A percentile compares a stretch with the other conserved stretches of the same genome.
Conservation (phyloP, 73 alveolate genomes). For the Paramecium pentaurelia region DNA sequence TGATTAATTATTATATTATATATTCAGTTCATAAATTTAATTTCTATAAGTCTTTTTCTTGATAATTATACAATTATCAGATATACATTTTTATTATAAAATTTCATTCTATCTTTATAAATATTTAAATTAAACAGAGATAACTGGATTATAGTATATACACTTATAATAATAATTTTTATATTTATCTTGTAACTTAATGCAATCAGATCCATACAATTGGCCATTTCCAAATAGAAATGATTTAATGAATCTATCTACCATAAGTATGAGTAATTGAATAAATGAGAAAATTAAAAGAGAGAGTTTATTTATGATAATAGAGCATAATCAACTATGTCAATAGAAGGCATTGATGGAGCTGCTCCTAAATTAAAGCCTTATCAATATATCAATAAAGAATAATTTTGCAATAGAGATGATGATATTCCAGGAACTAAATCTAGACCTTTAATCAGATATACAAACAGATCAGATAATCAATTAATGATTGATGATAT, state of each 20-base stretch:
- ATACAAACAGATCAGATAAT: conserved; percentile 71
- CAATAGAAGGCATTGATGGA: conserved; percentile 58
- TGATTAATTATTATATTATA: neutral
- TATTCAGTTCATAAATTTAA: neutral
- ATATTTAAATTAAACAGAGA: neutral
- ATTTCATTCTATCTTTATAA: no score
- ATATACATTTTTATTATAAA: no score
- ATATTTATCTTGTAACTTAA: neutral
- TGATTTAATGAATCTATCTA: conserved; percentile 67
- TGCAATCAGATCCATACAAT: conserved; percentile 62
- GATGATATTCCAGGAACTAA: conserved; percentile 65
- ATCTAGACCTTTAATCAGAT: conserved; percentile 50
- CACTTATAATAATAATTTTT: neutral
- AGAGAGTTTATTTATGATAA: neutral
- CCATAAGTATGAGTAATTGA: conserved; percentile 36
- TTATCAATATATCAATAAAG: conserved; percentile 61
- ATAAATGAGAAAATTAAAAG: neutral
- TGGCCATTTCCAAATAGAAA: conserved; percentile 74
- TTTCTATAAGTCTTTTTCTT: neutral
- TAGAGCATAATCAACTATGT: neutral
- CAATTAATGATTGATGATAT: conserved; percentile 69
- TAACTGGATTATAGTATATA: neutral
- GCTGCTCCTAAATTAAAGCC: conserved; percentile 66
- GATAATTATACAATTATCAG: neutral
- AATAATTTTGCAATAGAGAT: conserved; percentile 42